Base-by-base conservation (phyloP, 2,329 filamentous ascomycete genomes). In the Nigrograna mackinnonii region DNA sequence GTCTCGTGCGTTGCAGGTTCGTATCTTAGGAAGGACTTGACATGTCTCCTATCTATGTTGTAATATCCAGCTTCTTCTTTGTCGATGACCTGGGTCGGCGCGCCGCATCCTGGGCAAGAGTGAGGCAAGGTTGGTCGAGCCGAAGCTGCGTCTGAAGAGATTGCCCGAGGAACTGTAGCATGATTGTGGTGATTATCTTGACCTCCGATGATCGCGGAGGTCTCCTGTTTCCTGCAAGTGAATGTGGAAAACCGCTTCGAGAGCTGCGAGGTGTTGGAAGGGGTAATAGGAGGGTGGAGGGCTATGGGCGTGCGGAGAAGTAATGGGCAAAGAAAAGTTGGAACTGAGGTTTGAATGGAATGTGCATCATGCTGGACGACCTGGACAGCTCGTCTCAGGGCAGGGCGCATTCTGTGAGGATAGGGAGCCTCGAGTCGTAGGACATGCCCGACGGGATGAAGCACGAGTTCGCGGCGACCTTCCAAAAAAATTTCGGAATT, bases 61-160 rank as follows among this genome's bases (percentile, higher is more conserved):
- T 84, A 86, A 61, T 74, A 85, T 9, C 83, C 83, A 2, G 82
- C 76, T 50, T 79, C 74, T 2, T 74, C 67, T 24, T 74, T 68
- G 35, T 79, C 74, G 36, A 79, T 60, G 4, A 76, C 78, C 60
- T 85, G 82, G 22, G 79, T 74, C 24, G 78, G 76, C 20, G 82
- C 83, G 40, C 83, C 83, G 51, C 83, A 86, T 52, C 83, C 83
- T 21, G 83, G 82, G 59, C 83, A 85, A 18, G 75, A 73, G 5
- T 73, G 42, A 0, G 80, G 80, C 11, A 84, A 57, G 37, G 26
- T n/a, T 9, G 16, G 6, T 28, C n/a, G 24, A 11, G 24, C 11
- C 24, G 24, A 28, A 12, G 24, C 24, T 11, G 24, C 14, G 11
- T 28, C 24, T 28, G 11, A 11, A 11, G 24, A 28, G 11, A 14